These are phyloP conservation scores for Trypanosoma brucei DNA, from an alignment of 208 protist genomes.

Conservation along the genomic window DNA sequence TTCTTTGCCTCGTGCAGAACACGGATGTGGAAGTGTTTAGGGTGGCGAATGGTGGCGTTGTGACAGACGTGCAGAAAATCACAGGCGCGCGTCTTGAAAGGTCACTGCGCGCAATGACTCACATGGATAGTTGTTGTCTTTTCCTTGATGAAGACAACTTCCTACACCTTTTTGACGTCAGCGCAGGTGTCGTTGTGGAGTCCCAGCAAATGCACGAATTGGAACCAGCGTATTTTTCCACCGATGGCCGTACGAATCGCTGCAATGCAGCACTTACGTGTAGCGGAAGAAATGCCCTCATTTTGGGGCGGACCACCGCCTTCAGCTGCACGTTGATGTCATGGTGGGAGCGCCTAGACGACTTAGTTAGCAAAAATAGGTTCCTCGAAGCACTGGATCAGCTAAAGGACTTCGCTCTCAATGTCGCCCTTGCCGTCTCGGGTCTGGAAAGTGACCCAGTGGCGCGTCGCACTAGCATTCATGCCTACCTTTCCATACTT, in stretches of 20 bases:
- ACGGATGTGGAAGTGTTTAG: constrained; percentile 53
- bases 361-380: constrained; percentile 31
- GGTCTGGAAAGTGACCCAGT: constrained; percentile 38
- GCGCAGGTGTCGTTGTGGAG: constrained; percentile 55
- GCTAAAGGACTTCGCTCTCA: constrained; percentile 47
- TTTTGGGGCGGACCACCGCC: constrained; percentile 30
- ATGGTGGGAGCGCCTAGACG: constrained; percentile 64
- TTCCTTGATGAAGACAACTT: constrained; percentile 39
- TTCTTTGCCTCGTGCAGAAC: constrained; percentile 55
- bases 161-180: constrained; percentile 50
- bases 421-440: constrained; percentile 56
- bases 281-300: constrained; percentile 26
- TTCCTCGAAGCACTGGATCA: constrained; percentile 60
- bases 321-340: constrained; percentile 53
- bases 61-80: constrained; percentile 32
- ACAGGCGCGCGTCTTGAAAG: constrained; percentile 22
- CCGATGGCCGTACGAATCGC: constrained; percentile 25
- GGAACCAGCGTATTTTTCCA: constrained; percentile 34
- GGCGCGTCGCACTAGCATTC: constrained; percentile 32
- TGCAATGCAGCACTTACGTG: constrained; percentile 34
- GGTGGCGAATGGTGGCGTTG: constrained; percentile 23
- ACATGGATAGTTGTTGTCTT: constrained; percentile 35
- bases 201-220: constrained; percentile 23
- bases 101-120: constrained; percentile 39
- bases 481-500: constrained; percentile 42